phyloP scores from a whole-genome alignment of 192 early-diverging fungal species.

The Glomus cerebriforme region DNA sequence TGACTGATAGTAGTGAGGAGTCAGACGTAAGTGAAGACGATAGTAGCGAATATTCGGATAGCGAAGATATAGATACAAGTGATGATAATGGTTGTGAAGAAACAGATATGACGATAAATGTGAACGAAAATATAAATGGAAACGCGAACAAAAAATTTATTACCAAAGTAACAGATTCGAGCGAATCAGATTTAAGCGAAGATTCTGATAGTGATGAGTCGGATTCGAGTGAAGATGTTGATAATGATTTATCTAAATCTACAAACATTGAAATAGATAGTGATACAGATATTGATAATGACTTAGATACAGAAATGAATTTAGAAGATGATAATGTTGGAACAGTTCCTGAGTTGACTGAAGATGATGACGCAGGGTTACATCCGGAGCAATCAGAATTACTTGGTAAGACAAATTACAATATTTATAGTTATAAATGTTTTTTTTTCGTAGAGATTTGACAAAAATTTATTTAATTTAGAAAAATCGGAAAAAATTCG shows the following conservation, averaged over 20 bases:
- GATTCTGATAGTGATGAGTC: background rate
- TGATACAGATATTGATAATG: background rate
- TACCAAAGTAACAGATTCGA: background rate
- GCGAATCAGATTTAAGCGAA: background rate
- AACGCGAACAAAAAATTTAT: too few relatives aligned
- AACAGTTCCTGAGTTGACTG: too few relatives aligned
- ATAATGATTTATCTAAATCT: too few relatives aligned
- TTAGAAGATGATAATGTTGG: background rate
- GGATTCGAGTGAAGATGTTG: background rate
- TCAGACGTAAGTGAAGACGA: too few relatives aligned
- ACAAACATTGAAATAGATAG: too few relatives aligned
- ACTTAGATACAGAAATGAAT: background rate
- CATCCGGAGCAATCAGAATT: background rate
- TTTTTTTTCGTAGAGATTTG: background rate
- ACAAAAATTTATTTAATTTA: background rate
- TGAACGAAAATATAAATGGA: too few relatives aligned
- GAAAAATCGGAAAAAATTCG: constrained; percentile 23
- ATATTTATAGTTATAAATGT: background rate
- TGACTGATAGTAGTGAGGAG: too few relatives aligned
- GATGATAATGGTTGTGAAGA: too few relatives aligned
- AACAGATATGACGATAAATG: too few relatives aligned
- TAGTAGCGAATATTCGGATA: too few relatives aligned
- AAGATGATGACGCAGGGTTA: background rate
- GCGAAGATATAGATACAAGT: too few relatives aligned
- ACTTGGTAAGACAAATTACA: background rate